phyloP scores from a whole-genome alignment of 164 flowering plant genomes.

The Annona squamosa region DNA sequence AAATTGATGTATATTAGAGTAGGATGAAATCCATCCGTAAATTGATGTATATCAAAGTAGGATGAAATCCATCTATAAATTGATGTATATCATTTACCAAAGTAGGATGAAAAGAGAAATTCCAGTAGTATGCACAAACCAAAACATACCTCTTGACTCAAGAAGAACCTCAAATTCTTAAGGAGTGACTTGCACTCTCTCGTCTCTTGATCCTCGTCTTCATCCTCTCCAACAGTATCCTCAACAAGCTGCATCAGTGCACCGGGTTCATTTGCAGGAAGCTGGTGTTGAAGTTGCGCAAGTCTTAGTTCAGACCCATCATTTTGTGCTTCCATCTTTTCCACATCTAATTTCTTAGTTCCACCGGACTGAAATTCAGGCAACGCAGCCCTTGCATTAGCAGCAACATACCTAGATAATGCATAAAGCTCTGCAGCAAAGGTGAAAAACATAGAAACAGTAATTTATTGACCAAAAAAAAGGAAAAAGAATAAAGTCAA shows the following conservation, averaged over 20 bases:
- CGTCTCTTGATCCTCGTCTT: conserved; percentile 78
- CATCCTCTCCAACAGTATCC: conserved; percentile 48
- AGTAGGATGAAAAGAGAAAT: not conserved
- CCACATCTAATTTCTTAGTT: conserved; percentile 25
- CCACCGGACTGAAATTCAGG: conserved; percentile 22
- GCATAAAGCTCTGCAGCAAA: conserved; percentile 76
- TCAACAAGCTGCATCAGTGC: conserved; percentile 70
- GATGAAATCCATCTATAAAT: not conserved
- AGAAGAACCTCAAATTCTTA: conserved; percentile 61
- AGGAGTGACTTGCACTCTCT: conserved; percentile 64
- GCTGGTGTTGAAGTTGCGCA: conserved; percentile 90
- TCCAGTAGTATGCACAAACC: not conserved
- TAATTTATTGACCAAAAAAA: not conserved
- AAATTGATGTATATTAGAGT: no score
- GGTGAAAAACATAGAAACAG: not conserved
- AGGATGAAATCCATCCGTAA: not conserved
- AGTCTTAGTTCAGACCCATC: conserved; percentile 74
- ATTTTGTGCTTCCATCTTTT: conserved; percentile 13
- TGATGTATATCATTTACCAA: not conserved
- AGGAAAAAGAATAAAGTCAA: not conserved
- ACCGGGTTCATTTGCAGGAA: conserved; percentile 79
- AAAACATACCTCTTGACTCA: conserved; percentile 76
- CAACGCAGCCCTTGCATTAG: conserved; percentile 27
- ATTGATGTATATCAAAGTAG: not conserved
- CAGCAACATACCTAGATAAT: conserved; percentile 53